These are phyloP conservation scores for Jaapia argillacea DNA, from an alignment of 768 basidiomycete genomes.

Conservation along the genomic window DNA sequence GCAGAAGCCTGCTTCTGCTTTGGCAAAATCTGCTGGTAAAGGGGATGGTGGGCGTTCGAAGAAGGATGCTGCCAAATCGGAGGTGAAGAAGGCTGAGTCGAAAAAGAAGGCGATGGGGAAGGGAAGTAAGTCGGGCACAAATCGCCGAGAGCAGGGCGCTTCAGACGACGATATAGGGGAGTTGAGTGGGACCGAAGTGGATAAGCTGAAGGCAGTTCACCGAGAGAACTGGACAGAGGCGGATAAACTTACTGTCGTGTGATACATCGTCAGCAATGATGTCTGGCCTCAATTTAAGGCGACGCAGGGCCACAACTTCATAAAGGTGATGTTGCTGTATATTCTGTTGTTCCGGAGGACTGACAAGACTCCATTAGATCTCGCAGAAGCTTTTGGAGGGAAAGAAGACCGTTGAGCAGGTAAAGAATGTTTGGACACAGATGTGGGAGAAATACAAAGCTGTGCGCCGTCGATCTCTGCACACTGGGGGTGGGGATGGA, in stretches of 20 bases:
- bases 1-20: too few relatives aligned
- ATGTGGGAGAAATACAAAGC: constrained; percentile 5
- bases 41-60: too few relatives aligned
- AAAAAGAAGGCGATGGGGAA: neutral
- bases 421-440: neutral
- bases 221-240: neutral
- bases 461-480: constrained; percentile 1
- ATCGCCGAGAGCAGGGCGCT: neutral
- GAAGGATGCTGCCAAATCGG: neutral
- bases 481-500: constrained; percentile 11
- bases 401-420: neutral
- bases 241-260: neutral
- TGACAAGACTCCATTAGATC: neutral
- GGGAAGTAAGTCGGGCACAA: neutral
- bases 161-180: neutral
- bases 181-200: neutral
- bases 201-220: neutral
- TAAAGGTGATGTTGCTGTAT: neutral
- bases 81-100: neutral
- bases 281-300: neutral
- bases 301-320: neutral
- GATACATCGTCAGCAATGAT: neutral
- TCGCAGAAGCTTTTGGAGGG: neutral
- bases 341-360: neutral
- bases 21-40: too few relatives aligned